A percentile compares a stretch with the other conserved stretches of the same genome.
phyloP scores from a whole-genome alignment of 2,329 filamentous ascomycete genomes.

The Colletotrichum ledebouriae region DNA sequence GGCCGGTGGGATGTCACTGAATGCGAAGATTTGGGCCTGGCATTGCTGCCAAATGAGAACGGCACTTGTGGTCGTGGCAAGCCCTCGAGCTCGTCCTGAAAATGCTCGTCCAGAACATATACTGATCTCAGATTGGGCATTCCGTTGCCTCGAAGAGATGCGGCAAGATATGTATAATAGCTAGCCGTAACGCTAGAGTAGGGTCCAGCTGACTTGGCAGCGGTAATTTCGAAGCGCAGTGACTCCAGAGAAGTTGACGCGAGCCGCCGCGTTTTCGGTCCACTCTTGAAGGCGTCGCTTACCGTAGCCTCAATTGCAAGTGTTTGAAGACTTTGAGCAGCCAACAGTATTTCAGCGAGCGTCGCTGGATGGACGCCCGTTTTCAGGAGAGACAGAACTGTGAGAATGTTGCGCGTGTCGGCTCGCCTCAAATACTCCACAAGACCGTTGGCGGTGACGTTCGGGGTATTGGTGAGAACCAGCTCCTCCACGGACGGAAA shows the following conservation, averaged over 20 bases:
- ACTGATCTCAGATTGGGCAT: constrained; percentile 81
- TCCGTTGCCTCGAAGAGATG: constrained; percentile 81
- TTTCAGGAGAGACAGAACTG: constrained; percentile 76
- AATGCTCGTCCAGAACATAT: constrained; percentile 87
- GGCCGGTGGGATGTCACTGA: constrained; percentile 42
- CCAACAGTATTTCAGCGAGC: constrained; percentile 72
- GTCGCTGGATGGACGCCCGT: constrained; percentile 77
- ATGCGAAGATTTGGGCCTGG: constrained; percentile 53
- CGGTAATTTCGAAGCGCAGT: constrained; percentile 86
- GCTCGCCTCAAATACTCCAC: constrained; percentile 74
- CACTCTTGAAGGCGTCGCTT: constrained; percentile 62
- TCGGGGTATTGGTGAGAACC: constrained; percentile 77
- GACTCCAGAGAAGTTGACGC: constrained; percentile 77
- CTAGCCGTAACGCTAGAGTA: constrained; percentile 68
- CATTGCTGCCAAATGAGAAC: constrained; percentile 54
- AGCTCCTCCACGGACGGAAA: constrained; percentile 83
- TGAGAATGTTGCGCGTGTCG: constrained; percentile 71
- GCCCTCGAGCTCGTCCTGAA: constrained; percentile 82
- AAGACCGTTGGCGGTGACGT: constrained; percentile 80
- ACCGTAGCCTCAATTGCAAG: constrained; percentile 68
- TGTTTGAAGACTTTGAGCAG: constrained; percentile 69
- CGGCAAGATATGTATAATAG: constrained; percentile 89
- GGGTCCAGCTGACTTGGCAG: constrained; percentile 67
- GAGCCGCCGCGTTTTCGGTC: constrained; percentile 69
- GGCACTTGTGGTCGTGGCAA: constrained; percentile 72